Evolutionary conservation across 2,329 filamentous ascomycete species (phyloP).

Genomic region (Conoideocrella luteorostrata): DNA sequence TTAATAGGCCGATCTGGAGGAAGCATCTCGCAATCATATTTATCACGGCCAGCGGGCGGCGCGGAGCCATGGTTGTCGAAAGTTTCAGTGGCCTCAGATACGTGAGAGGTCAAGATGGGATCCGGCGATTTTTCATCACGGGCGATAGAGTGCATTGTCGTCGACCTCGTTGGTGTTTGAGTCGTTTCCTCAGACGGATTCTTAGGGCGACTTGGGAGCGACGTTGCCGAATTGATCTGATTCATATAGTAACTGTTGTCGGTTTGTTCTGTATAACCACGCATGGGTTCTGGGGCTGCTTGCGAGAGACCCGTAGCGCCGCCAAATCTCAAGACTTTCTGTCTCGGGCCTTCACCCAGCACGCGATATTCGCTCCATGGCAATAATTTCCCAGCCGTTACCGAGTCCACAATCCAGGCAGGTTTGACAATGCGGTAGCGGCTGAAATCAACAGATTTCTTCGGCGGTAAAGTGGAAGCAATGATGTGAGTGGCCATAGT

Average conservation of each 20-base stretch:
- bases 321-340: conserved; percentile 64
- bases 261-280: conserved; percentile 74
- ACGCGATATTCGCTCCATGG: conserved; percentile 84
- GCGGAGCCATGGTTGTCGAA: neutral
- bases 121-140: neutral
- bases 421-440: conserved; percentile 91
- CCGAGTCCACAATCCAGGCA: conserved; percentile 87
- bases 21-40: neutral
- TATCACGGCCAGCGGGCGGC: neutral
- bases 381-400: conserved; percentile 71
- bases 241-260: conserved; percentile 75
- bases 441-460: conserved; percentile 84
- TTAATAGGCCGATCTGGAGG: neutral
- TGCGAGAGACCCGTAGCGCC: conserved; percentile 62
- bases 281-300: conserved; percentile 46
- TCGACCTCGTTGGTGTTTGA: conserved; percentile 14
- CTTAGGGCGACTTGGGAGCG: conserved; percentile 20
- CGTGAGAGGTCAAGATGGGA: neutral
- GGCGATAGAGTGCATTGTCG: neutral
- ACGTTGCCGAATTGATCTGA: conserved; percentile 50
- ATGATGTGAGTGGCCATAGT: conserved; percentile 95
- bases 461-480: conserved; percentile 80
- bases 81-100: neutral
- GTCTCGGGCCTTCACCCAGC: conserved; percentile 74
- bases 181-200: conserved; percentile 22